Evolutionary conservation across 306 rosid genomes (phyloP).

Genomic region (Comarum palustre): DNA sequence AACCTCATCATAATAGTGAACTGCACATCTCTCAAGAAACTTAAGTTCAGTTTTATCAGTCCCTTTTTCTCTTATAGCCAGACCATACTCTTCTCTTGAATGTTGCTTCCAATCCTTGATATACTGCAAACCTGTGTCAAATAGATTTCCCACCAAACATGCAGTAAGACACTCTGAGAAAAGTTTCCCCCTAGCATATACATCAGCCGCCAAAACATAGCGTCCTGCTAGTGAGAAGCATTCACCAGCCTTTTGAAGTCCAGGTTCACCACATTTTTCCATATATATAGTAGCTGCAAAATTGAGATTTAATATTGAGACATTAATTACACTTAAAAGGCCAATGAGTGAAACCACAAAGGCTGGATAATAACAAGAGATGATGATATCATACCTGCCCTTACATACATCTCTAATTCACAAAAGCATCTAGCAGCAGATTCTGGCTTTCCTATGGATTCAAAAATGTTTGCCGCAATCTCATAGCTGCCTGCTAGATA

Average conservation of each 20-base stretch:
- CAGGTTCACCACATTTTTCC: constrained; percentile 49
- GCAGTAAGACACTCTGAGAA: constrained; percentile 44
- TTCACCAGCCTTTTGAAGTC: constrained; percentile 57
- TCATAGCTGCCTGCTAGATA: neutral
- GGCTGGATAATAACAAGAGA: too few species aligned
- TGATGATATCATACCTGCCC: constrained; percentile 45
- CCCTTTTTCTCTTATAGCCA: neutral
- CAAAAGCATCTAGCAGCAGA: constrained; percentile 58
- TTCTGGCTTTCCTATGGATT: constrained; percentile 49
- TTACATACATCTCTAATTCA: constrained; percentile 51
- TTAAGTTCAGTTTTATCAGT: constrained; percentile 28
- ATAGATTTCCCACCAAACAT: constrained; percentile 47
- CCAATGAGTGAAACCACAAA: too few species aligned
- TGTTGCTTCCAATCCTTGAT: constrained; percentile 52
- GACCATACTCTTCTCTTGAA: constrained; percentile 21
- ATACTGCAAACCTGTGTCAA: constrained; percentile 49
- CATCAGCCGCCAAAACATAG: constrained; percentile 44
- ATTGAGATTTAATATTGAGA: neutral
- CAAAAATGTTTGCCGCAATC: constrained; percentile 29
- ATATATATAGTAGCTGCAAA: constrained; percentile 46
- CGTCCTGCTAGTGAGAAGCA: constrained; percentile 52
- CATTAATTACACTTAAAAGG: too few species aligned
- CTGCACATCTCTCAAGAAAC: constrained; percentile 59
- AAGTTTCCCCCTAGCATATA: constrained; percentile 46
- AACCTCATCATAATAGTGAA: constrained; percentile 37